Evolutionary conservation across 2,329 filamentous ascomycete genomes (phyloP).

Genomic region (Kalmusia sp.): DNA sequence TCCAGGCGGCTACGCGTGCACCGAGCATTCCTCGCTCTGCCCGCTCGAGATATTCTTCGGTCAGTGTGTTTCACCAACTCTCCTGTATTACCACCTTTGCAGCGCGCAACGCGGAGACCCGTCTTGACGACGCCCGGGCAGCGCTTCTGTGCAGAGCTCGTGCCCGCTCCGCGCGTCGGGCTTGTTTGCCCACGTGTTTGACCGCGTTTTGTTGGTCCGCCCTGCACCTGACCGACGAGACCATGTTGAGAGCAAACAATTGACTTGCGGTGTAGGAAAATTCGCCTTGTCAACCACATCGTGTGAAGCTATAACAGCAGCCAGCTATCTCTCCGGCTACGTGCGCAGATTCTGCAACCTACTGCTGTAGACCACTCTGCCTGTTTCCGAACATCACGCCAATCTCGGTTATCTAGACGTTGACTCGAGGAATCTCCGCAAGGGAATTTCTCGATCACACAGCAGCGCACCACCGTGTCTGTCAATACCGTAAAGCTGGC

Average conservation of each 20-base stretch:
- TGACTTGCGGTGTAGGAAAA: slow-evolving; percentile 43
- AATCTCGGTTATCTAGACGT: slow-evolving; percentile 35
- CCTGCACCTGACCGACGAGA: slow-evolving; percentile 27
- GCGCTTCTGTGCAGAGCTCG: slow-evolving; percentile 14
- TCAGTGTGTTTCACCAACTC: slow-evolving; percentile 29
- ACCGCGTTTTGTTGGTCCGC: slow-evolving; percentile 30
- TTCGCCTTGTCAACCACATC: slow-evolving; percentile 23
- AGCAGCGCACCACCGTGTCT: slow-evolving; percentile 13
- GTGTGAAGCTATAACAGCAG: slow-evolving; percentile 34
- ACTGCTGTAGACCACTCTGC: slow-evolving; percentile 33
- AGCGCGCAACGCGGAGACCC: slow-evolving; percentile 21
- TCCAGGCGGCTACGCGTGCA: slow-evolving; percentile 17
- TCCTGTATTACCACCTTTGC: slow-evolving; percentile 24
- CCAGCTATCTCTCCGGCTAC: slow-evolving; percentile 35
- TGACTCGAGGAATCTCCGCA: slow-evolving; percentile 25
- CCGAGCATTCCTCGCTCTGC: slow-evolving; percentile 23
- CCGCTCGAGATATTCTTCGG: slow-evolving; percentile 19
- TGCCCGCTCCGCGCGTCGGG: slow-evolving; percentile 17
- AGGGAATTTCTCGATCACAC: slow-evolving; percentile 15
- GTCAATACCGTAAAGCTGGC: slow-evolving; percentile 86
- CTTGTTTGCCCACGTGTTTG: slow-evolving; percentile 42
- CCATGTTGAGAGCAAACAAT: slow-evolving; percentile 41
- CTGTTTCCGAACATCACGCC: slow-evolving; percentile 21
- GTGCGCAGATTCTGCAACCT: slow-evolving; percentile 38
- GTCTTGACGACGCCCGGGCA: slow-evolving; percentile 10